phyloP scores from a whole-genome alignment of 192 early-diverging fungal genomes.

The Globomyces pollinis-pini region DNA sequence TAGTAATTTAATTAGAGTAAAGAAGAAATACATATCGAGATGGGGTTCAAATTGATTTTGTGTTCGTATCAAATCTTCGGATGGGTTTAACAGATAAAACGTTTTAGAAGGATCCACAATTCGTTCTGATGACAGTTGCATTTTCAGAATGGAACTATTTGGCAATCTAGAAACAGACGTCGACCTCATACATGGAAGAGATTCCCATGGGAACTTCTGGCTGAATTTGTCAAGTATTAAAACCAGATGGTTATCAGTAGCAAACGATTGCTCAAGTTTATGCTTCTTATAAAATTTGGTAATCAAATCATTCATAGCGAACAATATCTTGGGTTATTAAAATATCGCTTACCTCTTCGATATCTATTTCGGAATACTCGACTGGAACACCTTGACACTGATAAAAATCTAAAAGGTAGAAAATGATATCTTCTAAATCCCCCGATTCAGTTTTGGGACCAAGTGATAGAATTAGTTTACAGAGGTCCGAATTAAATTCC shows the following conservation, averaged over 20 bases:
- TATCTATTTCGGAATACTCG: constrained; percentile 48
- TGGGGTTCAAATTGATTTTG: constrained; percentile 63
- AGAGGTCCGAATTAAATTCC: constrained; percentile 18
- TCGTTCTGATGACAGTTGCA: constrained; percentile 17
- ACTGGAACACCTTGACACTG: constrained; percentile 42
- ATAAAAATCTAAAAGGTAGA: constrained; percentile 61
- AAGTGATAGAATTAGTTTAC: constrained; percentile 45
- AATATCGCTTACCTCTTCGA: constrained; percentile 25
- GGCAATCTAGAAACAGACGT: constrained; percentile 74
- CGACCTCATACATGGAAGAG: constrained; percentile 60
- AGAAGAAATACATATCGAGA: constrained; percentile 56
- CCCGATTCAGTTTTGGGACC: constrained; percentile 38
- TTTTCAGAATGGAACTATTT: constrained; percentile 64
- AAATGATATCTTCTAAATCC: constrained; percentile 64
- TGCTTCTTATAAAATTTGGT: not conserved
- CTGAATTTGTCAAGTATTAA: constrained; percentile 79
- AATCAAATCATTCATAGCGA: not conserved
- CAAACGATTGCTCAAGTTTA: not conserved
- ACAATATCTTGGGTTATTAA: not conserved
- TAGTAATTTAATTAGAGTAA: no score
- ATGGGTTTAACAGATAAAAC: constrained; percentile 89
- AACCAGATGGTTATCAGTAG: constrained; percentile 52
- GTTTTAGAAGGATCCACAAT: constrained; percentile 25
- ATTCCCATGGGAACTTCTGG: constrained; percentile 87
- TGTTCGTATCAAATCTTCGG: constrained; percentile 74